A percentile compares a stretch with the other conserved stretches of the same genome.
Evolutionary conservation across 208 protist species (phyloP).

Genomic region (Trypanosoma platydactyli): DNA sequence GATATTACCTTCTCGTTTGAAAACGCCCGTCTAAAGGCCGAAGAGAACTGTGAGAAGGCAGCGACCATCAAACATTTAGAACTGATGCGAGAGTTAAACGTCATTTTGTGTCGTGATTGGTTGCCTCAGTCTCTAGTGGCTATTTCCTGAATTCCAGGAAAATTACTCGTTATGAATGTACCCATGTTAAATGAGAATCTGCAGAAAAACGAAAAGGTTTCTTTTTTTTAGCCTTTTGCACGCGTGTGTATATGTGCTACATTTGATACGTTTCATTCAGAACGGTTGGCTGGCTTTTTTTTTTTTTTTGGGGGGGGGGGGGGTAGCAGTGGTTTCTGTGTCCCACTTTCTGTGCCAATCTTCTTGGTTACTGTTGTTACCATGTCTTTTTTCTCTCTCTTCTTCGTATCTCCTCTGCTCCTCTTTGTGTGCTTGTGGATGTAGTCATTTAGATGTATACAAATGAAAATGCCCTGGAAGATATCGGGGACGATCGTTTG

Average conservation of each 20-base stretch:
- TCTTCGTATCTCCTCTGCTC: conserved; percentile 3
- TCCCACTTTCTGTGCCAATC: neutral
- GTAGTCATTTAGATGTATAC: conserved; percentile 4
- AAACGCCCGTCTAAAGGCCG: conserved; percentile 46
- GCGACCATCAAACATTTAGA: conserved; percentile 58
- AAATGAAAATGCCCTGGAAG: neutral
- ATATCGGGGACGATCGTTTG: neutral
- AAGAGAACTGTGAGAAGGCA: conserved; percentile 70
- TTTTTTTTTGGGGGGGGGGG: too few relatives aligned
- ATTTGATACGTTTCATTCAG: too few relatives aligned
- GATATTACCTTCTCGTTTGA: conserved; percentile 40
- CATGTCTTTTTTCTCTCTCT: neutral
- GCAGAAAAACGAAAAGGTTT: neutral
- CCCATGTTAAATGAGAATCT: neutral
- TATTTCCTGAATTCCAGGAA: conserved; percentile 14
- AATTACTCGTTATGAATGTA: neutral
- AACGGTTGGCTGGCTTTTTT: too few relatives aligned
- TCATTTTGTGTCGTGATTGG: conserved; percentile 44
- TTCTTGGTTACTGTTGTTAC: conserved; percentile 1
- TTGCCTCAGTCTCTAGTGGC: conserved; percentile 50
- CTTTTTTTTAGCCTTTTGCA: too few relatives aligned
- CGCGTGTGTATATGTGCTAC: too few relatives aligned
- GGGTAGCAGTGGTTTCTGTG: neutral
- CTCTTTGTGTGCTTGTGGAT: conserved; percentile 3
- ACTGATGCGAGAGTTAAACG: conserved; percentile 54